Conservation (phyloP, 1,284 basidiomycete species). For the Phenoliferia sp. region DNA sequence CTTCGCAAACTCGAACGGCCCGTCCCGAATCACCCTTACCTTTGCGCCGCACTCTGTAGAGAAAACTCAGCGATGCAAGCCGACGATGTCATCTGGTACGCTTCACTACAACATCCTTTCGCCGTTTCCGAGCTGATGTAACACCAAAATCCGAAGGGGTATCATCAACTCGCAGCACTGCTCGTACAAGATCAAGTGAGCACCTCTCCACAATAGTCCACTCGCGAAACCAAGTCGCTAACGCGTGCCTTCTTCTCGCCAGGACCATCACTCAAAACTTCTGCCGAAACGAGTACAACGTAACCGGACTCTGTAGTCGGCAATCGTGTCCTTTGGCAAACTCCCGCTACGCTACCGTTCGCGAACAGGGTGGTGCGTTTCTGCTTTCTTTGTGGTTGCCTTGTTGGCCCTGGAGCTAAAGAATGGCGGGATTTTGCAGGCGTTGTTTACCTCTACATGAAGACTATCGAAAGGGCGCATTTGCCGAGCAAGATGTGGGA, state of each 20-base stretch:
- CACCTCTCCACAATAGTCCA: neutral
- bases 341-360: conserved; percentile 91
- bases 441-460: conserved; percentile 89
- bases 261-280: conserved; percentile 94
- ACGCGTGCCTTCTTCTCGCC: conserved; percentile 17
- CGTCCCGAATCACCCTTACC: too few relatives aligned
- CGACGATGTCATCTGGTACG: conserved; percentile 34
- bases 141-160: too few relatives aligned
- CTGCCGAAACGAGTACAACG: conserved; percentile 97
- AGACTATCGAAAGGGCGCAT: conserved; percentile 96
- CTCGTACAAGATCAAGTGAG: conserved; percentile 96
- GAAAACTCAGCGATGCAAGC: conserved; percentile 25
- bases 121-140: neutral
- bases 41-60: too few relatives aligned
- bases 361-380: conserved; percentile 81
- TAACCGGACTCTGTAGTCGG: conserved; percentile 93
- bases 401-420: neutral
- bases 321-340: conserved; percentile 97
- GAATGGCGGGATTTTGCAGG: conserved; percentile 51
- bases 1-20: too few relatives aligned
- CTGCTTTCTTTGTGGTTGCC: neutral
- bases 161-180: conserved; percentile 49
- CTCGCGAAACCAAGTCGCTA: neutral
- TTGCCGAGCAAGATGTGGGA: conserved; percentile 97
- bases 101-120: neutral